These are phyloP conservation scores for Boletus rubroflammeus DNA, from an alignment of 768 basidiomycete genomes.

Conservation along the genomic window DNA sequence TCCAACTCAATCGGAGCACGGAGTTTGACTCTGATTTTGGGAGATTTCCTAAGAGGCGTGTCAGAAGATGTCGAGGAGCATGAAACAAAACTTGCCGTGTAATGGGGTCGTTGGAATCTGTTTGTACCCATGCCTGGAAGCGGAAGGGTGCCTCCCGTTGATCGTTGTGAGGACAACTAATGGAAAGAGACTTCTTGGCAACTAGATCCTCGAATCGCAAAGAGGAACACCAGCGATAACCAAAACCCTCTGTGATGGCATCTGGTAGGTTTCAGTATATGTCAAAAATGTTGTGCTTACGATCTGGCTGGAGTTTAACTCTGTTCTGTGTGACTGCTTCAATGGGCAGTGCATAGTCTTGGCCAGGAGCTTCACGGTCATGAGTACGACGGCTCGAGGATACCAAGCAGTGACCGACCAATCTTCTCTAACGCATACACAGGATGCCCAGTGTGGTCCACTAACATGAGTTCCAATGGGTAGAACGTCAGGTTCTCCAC, in stretches of 20 bases:
- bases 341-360: conserved; percentile 86
- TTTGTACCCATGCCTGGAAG: conserved; percentile 88
- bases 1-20: conserved; percentile 94
- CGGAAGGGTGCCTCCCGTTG: conserved; percentile 85
- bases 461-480: conserved; percentile 85
- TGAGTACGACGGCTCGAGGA: conserved; percentile 43
- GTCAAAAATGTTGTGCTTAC: conserved; percentile 44
- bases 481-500: conserved; percentile 89
- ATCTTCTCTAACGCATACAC: conserved; percentile 81
- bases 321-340: conserved; percentile 81
- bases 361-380: conserved; percentile 73
- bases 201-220: conserved; percentile 89
- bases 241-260: conserved; percentile 75
- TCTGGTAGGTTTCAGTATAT: conserved; percentile 1
- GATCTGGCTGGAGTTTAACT: conserved; percentile 87
- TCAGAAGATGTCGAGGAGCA: conserved; percentile 1
- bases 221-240: conserved; percentile 88
- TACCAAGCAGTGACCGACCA: conserved; percentile 37
- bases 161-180: conserved; percentile 82
- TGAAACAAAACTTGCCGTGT: conserved; percentile 44
- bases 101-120: conserved; percentile 55
- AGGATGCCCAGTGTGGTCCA: conserved; percentile 82
- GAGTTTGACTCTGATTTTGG: conserved; percentile 79
- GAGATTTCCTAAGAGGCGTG: conserved; percentile 58
- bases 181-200: conserved; percentile 60